Evolutionary conservation across 2,329 filamentous ascomycete species (phyloP).

Genomic region (Diplodia scrobiculata): DNA sequence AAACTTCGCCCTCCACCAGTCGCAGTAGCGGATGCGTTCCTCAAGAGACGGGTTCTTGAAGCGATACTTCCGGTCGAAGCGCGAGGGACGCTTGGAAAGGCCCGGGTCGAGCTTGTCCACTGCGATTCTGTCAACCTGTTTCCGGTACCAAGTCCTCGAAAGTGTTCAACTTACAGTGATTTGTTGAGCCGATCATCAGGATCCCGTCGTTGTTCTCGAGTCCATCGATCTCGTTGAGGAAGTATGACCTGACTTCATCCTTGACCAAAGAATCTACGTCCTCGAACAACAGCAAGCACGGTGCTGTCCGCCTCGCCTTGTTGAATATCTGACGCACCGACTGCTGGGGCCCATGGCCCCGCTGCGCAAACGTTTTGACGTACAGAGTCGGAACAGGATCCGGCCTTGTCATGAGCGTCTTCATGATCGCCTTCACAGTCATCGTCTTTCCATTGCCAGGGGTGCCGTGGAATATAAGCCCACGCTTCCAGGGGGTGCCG

Average conservation of each 20-base stretch:
- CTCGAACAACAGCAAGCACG: conserved; percentile 71
- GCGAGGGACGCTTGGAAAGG: conserved; percentile 52
- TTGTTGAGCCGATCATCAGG: conserved; percentile 68
- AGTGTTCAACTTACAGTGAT: conserved; percentile 50
- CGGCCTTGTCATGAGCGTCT: conserved; percentile 59
- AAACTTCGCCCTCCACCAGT: conserved; percentile 51
- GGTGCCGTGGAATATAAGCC: conserved; percentile 68
- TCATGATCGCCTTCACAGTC: conserved; percentile 70
- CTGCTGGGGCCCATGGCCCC: conserved; percentile 60
- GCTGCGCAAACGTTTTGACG: conserved; percentile 55
- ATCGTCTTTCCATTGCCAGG: conserved; percentile 71
- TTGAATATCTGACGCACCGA: conserved; percentile 43
- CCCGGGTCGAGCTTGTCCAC: conserved; percentile 61
- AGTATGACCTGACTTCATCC: conserved; percentile 64
- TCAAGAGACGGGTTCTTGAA: conserved; percentile 47
- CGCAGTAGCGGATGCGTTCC: conserved; percentile 48
- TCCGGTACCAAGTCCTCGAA: no score
- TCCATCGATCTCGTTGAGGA: conserved; percentile 72
- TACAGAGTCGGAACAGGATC: conserved; percentile 58
- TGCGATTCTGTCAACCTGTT: conserved; percentile 30
- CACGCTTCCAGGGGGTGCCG: conserved; percentile 67
- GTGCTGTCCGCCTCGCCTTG: conserved; percentile 64
- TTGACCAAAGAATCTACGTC: conserved; percentile 69
- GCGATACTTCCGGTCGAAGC: conserved; percentile 54
- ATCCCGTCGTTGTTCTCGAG: conserved; percentile 71